Percentiles rank a stretch among this genome's conserved stretches.
These are phyloP conservation scores for Fusarium tricinctum DNA, from an alignment of 2,329 filamentous ascomycete species.

Conservation along the genomic window DNA sequence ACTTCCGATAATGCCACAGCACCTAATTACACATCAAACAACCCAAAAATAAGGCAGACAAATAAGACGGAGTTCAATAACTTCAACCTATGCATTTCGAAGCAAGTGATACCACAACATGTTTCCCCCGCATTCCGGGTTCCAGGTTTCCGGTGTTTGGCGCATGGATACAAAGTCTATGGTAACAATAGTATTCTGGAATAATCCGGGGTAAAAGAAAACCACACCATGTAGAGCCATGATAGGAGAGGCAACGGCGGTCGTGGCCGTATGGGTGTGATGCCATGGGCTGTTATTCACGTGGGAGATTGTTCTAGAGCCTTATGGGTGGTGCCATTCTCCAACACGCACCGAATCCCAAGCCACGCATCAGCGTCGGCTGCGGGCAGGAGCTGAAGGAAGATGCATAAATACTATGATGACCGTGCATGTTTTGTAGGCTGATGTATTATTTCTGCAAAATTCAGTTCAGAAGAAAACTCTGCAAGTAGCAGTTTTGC, in stretches of 20 bases:
- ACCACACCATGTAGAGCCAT: not conserved
- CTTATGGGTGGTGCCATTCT: conserved; percentile 44
- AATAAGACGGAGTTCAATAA: not conserved
- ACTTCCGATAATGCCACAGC: conserved; percentile 6
- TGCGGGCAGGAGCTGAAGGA: conserved; percentile 16
- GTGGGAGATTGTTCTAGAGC: conserved; percentile 42
- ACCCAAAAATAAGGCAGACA: not conserved
- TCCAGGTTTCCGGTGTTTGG: not conserved
- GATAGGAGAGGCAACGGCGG: conserved; percentile 3
- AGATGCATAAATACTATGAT: not conserved
- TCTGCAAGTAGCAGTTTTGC: too few relatives aligned
- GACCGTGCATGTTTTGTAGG: conserved; percentile 1
- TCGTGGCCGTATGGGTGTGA: conserved; percentile 36
- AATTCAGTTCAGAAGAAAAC: too few relatives aligned
- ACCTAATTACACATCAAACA: not conserved
- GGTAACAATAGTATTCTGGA: conserved; percentile 15
- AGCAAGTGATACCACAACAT: conserved; percentile 19
- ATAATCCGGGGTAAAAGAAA: conserved; percentile 44
- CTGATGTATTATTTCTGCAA: not conserved
- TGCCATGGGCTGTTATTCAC: conserved; percentile 41
- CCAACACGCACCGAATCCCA: not conserved
- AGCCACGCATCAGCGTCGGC: conserved; percentile 7
- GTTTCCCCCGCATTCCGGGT: conserved; percentile 25
- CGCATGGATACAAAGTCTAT: not conserved
- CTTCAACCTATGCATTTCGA: not conserved